phyloP scores from a whole-genome alignment of 2,329 filamentous ascomycete genomes.

The Trichoderma semiorbis region DNA sequence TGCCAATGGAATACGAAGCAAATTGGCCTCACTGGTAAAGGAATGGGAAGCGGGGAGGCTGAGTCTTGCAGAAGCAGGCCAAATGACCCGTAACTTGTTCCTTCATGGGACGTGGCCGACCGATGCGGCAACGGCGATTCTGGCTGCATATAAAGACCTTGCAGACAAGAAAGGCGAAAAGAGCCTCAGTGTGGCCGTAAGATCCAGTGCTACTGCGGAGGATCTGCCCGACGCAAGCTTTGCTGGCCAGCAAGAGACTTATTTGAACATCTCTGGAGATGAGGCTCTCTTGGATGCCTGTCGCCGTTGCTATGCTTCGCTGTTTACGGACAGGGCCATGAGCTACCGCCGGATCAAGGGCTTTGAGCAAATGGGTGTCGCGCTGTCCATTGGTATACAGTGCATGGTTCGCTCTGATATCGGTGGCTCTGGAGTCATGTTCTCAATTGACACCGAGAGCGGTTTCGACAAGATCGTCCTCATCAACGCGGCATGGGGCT shows the following conservation, averaged over 20 bases:
- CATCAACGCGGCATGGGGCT: slow-evolving; percentile 36
- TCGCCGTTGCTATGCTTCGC: slow-evolving; percentile 36
- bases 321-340: slow-evolving; percentile 38
- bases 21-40: slow-evolving; percentile 27
- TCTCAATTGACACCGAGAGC: slow-evolving; percentile 39
- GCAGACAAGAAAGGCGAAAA: slow-evolving; percentile 21
- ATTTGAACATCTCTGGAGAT: slow-evolving; percentile 34
- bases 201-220: slow-evolving; percentile 38
- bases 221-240: slow-evolving; percentile 39
- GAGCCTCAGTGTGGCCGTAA: slow-evolving; percentile 34
- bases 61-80: slow-evolving; percentile 31
- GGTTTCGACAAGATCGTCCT: slow-evolving; percentile 39
- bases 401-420: slow-evolving; percentile 34
- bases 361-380: slow-evolving; percentile 28
- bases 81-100: slow-evolving; percentile 30
- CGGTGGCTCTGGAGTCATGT: slow-evolving; percentile 38
- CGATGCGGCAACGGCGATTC: slow-evolving; percentile 29
- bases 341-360: slow-evolving; percentile 31
- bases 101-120: slow-evolving; percentile 31
- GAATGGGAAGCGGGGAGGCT: slow-evolving; percentile 31
- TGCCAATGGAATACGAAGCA: slow-evolving; percentile 30
- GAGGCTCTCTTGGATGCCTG: slow-evolving; percentile 33
- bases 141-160: slow-evolving; percentile 29
- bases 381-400: slow-evolving; percentile 31
- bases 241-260: slow-evolving; percentile 38